phyloP scores from a whole-genome alignment of 2,329 filamentous ascomycete species.

The Sarocladium strictum region DNA sequence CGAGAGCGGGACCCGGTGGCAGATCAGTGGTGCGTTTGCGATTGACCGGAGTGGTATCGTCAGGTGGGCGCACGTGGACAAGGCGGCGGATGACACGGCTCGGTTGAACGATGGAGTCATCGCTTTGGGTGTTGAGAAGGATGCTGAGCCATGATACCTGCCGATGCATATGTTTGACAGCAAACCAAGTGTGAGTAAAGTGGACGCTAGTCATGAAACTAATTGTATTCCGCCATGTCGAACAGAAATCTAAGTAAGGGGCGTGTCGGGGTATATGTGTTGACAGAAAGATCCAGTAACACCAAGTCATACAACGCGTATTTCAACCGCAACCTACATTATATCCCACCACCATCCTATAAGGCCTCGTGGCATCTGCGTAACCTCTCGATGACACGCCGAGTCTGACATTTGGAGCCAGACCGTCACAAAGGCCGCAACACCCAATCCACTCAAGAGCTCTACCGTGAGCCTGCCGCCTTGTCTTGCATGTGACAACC shows the following conservation, averaged over 20 bases:
- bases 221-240: neutral
- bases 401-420: constrained; percentile 32
- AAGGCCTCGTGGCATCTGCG: constrained; percentile 2
- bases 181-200: too few relatives aligned
- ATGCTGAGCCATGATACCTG: neutral
- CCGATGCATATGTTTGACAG: too few relatives aligned
- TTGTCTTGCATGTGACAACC: constrained; percentile 59
- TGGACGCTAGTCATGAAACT: too few relatives aligned
- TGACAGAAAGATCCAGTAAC: neutral
- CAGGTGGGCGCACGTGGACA: constrained; percentile 24
- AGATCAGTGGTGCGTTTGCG: constrained; percentile 60
- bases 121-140: constrained; percentile 17
- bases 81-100: constrained; percentile 25
- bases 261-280: neutral
- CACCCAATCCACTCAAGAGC: constrained; percentile 65
- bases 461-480: constrained; percentile 65
- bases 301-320: neutral
- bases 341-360: constrained; percentile 7
- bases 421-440: constrained; percentile 66
- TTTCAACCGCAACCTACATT: neutral
- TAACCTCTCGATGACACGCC: constrained; percentile 3
- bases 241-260: neutral
- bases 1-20: constrained; percentile 63
- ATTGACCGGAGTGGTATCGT: constrained; percentile 25
- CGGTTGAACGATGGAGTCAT: constrained; percentile 23